Base-by-base conservation (phyloP, 208 protist genomes). In the Trypanosoma lewisi region DNA sequence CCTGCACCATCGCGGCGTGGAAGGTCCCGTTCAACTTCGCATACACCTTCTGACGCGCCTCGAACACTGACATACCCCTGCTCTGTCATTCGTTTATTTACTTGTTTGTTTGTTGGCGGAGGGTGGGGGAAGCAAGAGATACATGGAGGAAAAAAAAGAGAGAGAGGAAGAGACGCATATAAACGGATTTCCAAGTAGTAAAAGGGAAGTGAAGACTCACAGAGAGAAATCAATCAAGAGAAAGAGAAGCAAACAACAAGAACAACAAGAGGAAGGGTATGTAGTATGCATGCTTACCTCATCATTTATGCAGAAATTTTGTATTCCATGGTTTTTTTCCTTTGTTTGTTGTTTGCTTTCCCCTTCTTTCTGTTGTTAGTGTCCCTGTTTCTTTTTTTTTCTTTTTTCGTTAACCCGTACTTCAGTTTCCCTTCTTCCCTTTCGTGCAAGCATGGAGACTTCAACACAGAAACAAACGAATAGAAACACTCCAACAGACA, bases 31-130 rank as follows among this genome's bases (percentile, higher is more conserved):
- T 75, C 31, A 89, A 80, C 25, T 85, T 80, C 27, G 80, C 89
- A 63, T 92, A 93, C 45, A 95, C 89, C 64, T 89, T 89, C 44
- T 95, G 85, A 37, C 80, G 79, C 31, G 69, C 66, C 70, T 93
- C 83, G 77, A 83, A 95, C 44, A 78, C 67, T 1, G 77, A 56
- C 55, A 75, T 53, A 37, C 28, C 12, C 34, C n/a, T 28, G 36
- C 9, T 30, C 23, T 7, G 2, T 27, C 25, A 16, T 63, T 25
- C 37, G 2, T 37, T 45, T 47, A 30, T 54, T 54, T 54, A 21
- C 2, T 27, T 27, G 8, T 57, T 39, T 57, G 1, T 11, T 30
- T 37, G 14, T 14, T 9, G 3, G 8, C 2, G 31, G 9, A 33
- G 9, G n/a, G 8, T 8, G 11, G 21, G 47, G 47, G 21, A 8